Evolutionary conservation across 805 yeast species (phyloP), one percentile per base, ranked within the genome.

Genomic region (Candida pseudofarinosa): DNA sequence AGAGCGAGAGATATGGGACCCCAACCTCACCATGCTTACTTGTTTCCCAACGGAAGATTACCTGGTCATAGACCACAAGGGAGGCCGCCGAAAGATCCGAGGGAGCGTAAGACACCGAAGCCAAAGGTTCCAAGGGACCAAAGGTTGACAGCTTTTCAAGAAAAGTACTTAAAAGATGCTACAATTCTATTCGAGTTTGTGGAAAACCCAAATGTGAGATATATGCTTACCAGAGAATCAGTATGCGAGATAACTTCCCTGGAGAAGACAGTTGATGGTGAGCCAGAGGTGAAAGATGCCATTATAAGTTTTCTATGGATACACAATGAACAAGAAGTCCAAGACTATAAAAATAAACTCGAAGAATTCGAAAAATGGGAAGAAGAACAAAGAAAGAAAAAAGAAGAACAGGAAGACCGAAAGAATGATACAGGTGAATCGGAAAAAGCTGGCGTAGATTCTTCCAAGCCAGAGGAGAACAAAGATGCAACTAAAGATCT

Each of bases 141-240:
- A 46, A 80, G 78, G 51, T 62, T 86, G 39, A 85, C 93, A 0
- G 82, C 89, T 0, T 85, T 85, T 53, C 95, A 86, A 54, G 90
- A 83, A 51, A 76, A 80, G 57, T 85, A 85, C 53, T 65, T 78
- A 17, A 59, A 75, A 31, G 78, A 79, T 52, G 88, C 95, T 0
- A 84, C 87, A 41, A 59, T 93, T 33, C 82, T 89, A 4, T 82
- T 91, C 59, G 99, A 93, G 60, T 91, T 81, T 64, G 75, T 76
- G 19, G 98, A 93, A 53, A 83, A 81, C 57, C 78, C 93, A 0
- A 74, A 82, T 37, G 82, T 82, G 5, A 74, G 98, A 44, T 91
- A 76, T 54, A 65, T 76, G 44, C 57, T 91, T 0, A 97, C 98
- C 0, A 81, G 81, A 49, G 79, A 88, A 48, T 76, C 95, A 1